Conservation (phyloP, 2,329 filamentous ascomycete species). For the Fusarium sp. region DNA sequence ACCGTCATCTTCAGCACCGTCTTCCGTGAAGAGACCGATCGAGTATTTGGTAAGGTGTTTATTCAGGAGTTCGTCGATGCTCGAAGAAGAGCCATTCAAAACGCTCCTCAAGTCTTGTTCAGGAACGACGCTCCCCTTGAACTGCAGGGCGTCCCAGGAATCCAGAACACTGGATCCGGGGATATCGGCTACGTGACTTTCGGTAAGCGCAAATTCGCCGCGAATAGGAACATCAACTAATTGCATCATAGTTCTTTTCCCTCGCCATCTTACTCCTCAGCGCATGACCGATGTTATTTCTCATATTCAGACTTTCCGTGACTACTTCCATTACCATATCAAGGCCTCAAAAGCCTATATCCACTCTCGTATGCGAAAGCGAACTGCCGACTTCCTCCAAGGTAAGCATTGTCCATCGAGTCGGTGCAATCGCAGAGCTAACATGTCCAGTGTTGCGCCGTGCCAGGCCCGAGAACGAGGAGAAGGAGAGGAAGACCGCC, state of each 20-base stretch:
- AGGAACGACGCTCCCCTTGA: slow-evolving; percentile 94
- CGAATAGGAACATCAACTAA: slow-evolving; percentile 32
- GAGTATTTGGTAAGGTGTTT: slow-evolving; percentile 98
- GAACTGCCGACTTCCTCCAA: slow-evolving; percentile 98
- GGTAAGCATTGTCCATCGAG: slow-evolving; percentile 66
- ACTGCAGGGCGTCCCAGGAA: slow-evolving; percentile 85
- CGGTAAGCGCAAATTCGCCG: slow-evolving; percentile 64
- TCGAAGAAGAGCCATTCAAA: slow-evolving; percentile 92
- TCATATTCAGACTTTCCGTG: slow-evolving; percentile 99
- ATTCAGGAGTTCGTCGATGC: slow-evolving; percentile 99
- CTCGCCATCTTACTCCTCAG: slow-evolving; percentile 90
- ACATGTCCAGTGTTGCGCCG: slow-evolving; percentile 82
- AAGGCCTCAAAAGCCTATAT: slow-evolving; percentile 99
- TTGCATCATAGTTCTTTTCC: slow-evolving; percentile 80
- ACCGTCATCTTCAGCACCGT: slow-evolving; percentile 99
- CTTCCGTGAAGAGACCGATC: slow-evolving; percentile 97
- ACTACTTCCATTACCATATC: slow-evolving; percentile 99
- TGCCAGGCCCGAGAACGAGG: slow-evolving; percentile 93
- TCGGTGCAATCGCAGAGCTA: slow-evolving; percentile 39
- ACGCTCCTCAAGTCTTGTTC: slow-evolving; percentile 97
- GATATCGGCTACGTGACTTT: slow-evolving; percentile 99
- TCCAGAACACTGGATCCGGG: slow-evolving; percentile 78
- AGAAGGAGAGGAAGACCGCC: slow-evolving; percentile 97
- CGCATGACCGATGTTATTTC: slow-evolving; percentile 95
- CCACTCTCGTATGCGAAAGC: slow-evolving; percentile 96